A percentile compares a stretch with the other conserved stretches of the same genome.
These are phyloP conservation scores for Pestalotiopsis sp. DNA, from an alignment of 2,329 filamentous ascomycete genomes.

Conservation along the genomic window DNA sequence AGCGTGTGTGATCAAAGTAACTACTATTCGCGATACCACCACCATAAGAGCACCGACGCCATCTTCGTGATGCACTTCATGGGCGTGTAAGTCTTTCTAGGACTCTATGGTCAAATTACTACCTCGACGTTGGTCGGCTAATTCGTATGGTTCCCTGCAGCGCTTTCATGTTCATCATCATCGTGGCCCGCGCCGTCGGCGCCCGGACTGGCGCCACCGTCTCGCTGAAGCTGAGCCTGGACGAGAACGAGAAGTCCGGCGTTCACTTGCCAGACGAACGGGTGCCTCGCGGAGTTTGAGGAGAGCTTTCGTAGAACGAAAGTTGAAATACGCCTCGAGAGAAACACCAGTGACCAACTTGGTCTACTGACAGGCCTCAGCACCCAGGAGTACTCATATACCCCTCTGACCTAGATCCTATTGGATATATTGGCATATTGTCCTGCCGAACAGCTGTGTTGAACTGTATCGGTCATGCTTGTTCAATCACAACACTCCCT, in stretches of 20 bases:
- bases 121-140: neutral
- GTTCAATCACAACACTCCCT: neutral
- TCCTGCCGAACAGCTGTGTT: too few relatives aligned
- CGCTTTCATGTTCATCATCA: neutral
- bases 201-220: neutral
- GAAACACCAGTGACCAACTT: neutral
- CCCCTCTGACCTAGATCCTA: too few relatives aligned
- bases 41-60: too few relatives aligned
- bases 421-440: too few relatives aligned
- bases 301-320: neutral
- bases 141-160: neutral
- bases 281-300: neutral
- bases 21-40: neutral
- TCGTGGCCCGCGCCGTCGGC: neutral
- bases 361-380: neutral
- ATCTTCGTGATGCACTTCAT: neutral
- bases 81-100: neutral
- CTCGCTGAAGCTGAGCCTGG: neutral
- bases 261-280: neutral
- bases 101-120: too few relatives aligned
- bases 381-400: neutral
- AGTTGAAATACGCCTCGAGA: neutral
- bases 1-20: neutral
- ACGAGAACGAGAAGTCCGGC: neutral
- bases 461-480: neutral